Percentiles rank a stretch among this genome's conserved stretches.
Evolutionary conservation across 2,329 filamentous ascomycete species (phyloP).

Genomic region (Coniosporium tulheliwenetii): DNA sequence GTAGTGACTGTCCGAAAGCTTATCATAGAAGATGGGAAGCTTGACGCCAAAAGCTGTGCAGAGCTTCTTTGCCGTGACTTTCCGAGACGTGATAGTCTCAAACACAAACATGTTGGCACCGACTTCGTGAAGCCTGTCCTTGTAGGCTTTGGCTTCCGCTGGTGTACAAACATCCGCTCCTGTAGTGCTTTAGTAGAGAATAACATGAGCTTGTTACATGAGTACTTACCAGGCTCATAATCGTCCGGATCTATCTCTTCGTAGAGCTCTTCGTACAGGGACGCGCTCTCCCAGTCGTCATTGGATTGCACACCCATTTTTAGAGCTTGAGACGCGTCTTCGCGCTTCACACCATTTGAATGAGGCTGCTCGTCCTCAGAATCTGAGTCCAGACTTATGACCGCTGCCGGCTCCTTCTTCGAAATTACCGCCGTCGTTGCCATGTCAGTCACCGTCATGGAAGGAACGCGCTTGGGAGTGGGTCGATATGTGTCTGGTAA

Average conservation of each 20-base stretch:
- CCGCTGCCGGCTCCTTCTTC: too few species aligned
- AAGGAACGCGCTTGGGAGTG: too few species aligned
- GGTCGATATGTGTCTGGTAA: too few species aligned
- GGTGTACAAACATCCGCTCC: slow-evolving; percentile 43
- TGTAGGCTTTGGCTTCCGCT: slow-evolving; percentile 52
- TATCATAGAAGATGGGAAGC: slow-evolving; percentile 59
- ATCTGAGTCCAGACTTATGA: too few species aligned
- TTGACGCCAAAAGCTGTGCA: slow-evolving; percentile 73
- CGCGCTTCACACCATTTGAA: too few species aligned
- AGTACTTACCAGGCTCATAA: too few species aligned
- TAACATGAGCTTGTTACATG: too few species aligned
- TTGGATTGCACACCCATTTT: too few species aligned
- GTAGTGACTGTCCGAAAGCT: slow-evolving; percentile 56
- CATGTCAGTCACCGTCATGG: too few species aligned
- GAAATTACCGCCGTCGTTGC: too few species aligned
- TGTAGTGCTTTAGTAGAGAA: slow-evolving; percentile 5
- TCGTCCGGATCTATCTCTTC: slow-evolving; percentile 1
- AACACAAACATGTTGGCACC: slow-evolving; percentile 67
- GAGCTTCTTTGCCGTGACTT: slow-evolving; percentile 65
- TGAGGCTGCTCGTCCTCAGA: too few species aligned
- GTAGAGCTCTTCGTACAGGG: slow-evolving; percentile 8
- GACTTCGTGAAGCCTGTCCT: slow-evolving; percentile 55
- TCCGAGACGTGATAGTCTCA: slow-evolving; percentile 51
- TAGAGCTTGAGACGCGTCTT: too few species aligned
- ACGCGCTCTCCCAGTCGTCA: slow-evolving; percentile 14